Percentiles rank a stretch among this genome's conserved stretches.
Evolutionary conservation across 768 basidiomycete genomes (phyloP).

Genomic region (Coprinopsis cinerea): DNA sequence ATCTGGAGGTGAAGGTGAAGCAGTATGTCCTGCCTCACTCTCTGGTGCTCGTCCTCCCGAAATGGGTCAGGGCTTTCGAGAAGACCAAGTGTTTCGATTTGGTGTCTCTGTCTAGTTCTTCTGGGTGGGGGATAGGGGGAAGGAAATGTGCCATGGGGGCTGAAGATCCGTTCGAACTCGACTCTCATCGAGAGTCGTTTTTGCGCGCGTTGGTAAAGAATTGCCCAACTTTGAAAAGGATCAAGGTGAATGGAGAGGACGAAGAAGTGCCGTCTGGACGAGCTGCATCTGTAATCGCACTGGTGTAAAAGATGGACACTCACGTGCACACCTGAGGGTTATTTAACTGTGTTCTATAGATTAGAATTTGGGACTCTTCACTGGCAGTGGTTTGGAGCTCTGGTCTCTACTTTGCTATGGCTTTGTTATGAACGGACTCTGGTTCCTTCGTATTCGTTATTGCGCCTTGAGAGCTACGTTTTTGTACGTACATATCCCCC

Average conservation of each 20-base stretch:
- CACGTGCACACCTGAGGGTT: too few species aligned
- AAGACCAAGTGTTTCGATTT: conserved; percentile 14
- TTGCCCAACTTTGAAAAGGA: background rate
- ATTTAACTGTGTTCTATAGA: too few species aligned
- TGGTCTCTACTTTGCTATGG: too few species aligned
- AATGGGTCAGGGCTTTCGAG: conserved; percentile 17
- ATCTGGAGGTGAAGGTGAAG: conserved; percentile 17
- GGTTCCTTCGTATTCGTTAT: too few species aligned
- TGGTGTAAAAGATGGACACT: too few species aligned
- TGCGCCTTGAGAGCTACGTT: too few species aligned
- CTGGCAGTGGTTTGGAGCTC: too few species aligned
- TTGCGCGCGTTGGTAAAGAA: background rate
- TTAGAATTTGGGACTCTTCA: too few species aligned
- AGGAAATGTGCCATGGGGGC: too few species aligned
- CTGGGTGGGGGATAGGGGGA: conserved; percentile 9
- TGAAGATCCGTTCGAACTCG: background rate
- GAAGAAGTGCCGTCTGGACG: background rate
- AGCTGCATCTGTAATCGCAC: background rate
- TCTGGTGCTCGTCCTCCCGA: conserved; percentile 15
- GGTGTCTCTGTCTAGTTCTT: conserved; percentile 10
- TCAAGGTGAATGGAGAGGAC: conserved; percentile 2
- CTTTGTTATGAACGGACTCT: too few species aligned
- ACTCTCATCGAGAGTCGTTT: background rate
- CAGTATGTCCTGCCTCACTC: conserved; percentile 17
- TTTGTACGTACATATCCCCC: too few species aligned